These are phyloP conservation scores for Lanmaoa rubissima DNA, from an alignment of 768 basidiomycete species.

Conservation along the genomic window DNA sequence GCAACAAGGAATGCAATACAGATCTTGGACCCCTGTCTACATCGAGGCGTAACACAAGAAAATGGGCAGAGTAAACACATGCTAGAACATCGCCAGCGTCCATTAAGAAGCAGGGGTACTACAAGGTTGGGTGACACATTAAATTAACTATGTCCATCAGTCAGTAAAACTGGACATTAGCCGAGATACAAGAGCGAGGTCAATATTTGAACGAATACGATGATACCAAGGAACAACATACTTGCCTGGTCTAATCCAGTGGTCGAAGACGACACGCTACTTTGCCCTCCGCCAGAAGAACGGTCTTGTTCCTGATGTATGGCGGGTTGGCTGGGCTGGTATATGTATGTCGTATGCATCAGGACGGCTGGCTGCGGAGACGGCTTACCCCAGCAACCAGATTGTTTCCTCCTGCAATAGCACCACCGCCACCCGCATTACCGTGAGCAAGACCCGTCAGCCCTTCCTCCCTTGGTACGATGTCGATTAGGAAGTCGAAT, in stretches of 20 bases:
- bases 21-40: not conserved
- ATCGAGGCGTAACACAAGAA: not conserved
- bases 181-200: not conserved
- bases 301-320: slow-evolving; percentile 28
- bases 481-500: slow-evolving; percentile 97
- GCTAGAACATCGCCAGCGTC: not conserved
- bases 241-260: slow-evolving; percentile 27
- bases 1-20: not conserved
- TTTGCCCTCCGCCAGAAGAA: slow-evolving; percentile 17
- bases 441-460: slow-evolving; percentile 24
- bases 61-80: not conserved
- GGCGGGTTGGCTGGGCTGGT: slow-evolving; percentile 25
- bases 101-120: not conserved
- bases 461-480: slow-evolving; percentile 82
- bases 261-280: slow-evolving; percentile 18
- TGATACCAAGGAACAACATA: not conserved
- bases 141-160: not conserved
- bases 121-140: slow-evolving; percentile 4
- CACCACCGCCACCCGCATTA: not conserved
- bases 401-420: slow-evolving; percentile 12
- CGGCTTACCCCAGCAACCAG: slow-evolving; percentile 27
- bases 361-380: not conserved
- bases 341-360: not conserved
- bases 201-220: not conserved
- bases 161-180: slow-evolving; percentile 26